A percentile compares a stretch with the other conserved stretches of the same genome.
phyloP scores from a whole-genome alignment of 2,329 filamentous ascomycete species.

The Alternaria burnsii region DNA sequence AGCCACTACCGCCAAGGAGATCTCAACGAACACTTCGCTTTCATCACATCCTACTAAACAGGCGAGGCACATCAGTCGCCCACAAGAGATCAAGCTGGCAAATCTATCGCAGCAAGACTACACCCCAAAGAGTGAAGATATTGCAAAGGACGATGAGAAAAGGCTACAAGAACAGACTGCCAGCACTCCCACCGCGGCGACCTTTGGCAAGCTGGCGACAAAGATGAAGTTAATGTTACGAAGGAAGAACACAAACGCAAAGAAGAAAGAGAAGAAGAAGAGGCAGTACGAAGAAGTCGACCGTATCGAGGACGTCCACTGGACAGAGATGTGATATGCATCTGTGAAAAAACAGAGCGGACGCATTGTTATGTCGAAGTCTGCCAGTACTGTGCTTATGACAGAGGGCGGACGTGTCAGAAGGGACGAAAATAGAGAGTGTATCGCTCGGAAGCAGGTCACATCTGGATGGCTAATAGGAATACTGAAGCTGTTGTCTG shows the following conservation, averaged over 20 bases:
- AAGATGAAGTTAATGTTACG: slow-evolving; percentile 43
- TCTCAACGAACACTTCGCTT: slow-evolving; percentile 11
- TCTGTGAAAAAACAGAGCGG: background rate
- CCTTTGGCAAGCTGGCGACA: slow-evolving; percentile 41
- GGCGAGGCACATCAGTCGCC: slow-evolving; percentile 6
- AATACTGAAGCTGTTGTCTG: background rate
- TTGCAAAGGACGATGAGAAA: slow-evolving; percentile 16
- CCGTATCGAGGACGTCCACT: slow-evolving; percentile 45
- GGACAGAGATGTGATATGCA: slow-evolving; percentile 45
- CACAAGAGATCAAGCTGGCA: slow-evolving; percentile 15
- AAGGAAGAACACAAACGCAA: slow-evolving; percentile 32
- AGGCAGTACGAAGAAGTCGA: slow-evolving; percentile 38
- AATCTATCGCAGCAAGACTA: slow-evolving; percentile 26
- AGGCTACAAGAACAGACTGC: slow-evolving; percentile 19
- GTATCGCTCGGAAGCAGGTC: background rate
- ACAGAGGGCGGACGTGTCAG: background rate
- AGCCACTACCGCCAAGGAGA: slow-evolving; percentile 12
- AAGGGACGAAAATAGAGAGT: background rate
- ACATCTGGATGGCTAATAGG: background rate
- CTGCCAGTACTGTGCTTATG: background rate
- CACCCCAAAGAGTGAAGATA: slow-evolving; percentile 23
- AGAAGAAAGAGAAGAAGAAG: slow-evolving; percentile 39
- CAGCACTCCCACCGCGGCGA: slow-evolving; percentile 24
- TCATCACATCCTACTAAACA: slow-evolving; percentile 29
- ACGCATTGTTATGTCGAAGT: background rate